Evolutionary conservation across 352 stramenopile species (phyloP).

Genomic region (Plasmopara viticola): DNA sequence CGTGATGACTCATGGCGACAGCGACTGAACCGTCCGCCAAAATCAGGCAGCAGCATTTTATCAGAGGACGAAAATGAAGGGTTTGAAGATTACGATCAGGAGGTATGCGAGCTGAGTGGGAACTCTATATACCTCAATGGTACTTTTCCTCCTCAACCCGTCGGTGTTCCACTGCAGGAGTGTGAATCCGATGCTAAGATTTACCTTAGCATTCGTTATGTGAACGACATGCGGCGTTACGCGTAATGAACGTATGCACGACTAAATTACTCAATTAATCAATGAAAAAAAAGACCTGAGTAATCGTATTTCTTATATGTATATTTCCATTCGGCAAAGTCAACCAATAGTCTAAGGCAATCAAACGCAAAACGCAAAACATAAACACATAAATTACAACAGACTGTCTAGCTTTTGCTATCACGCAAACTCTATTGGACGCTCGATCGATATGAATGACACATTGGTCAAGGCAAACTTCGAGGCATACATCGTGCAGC

Average conservation of each 20-base stretch:
- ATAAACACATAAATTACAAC: no score
- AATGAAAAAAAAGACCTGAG: no score
- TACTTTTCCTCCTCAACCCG: conserved; percentile 41
- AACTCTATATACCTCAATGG: conserved; percentile 48
- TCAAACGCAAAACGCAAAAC: no score
- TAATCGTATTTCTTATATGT: no score
- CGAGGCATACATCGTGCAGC: no score
- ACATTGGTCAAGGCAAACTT: no score
- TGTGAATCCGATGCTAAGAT: conserved; percentile 55
- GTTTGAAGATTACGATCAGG: conserved; percentile 59
- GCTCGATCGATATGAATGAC: no score
- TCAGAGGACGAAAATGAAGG: conserved; percentile 39
- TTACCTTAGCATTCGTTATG: conserved; percentile 76
- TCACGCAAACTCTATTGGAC: no score
- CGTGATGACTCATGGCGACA: conserved; percentile 68
- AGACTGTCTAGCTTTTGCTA: no score
- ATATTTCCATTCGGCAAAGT: no score
- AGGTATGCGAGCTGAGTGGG: conserved; percentile 52
- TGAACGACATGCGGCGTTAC: conserved; percentile 84
- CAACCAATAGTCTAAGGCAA: no score
- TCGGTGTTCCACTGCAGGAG: conserved; percentile 42
- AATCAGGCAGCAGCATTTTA: conserved; percentile 38
- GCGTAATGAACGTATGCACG: conserved; percentile 17
- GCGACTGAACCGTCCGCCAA: conserved; percentile 34
- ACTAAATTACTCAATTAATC: no score